These are phyloP conservation scores for Linderniella brevidens DNA, from an alignment of 257 asterid species.

Conservation along the genomic window DNA sequence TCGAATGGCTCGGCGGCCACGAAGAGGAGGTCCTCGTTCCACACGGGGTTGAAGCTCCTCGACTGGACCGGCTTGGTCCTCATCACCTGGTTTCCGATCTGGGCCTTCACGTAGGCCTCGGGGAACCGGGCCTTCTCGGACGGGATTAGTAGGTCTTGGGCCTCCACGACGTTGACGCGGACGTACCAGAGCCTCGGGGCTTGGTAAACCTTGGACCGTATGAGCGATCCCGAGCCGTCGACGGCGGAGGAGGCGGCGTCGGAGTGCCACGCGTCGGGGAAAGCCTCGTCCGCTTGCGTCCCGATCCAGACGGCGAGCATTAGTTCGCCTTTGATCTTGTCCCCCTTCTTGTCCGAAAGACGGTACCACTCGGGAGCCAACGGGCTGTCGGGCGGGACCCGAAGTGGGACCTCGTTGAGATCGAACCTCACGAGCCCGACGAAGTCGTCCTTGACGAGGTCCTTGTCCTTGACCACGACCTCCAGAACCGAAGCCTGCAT, in stretches of 20 bases:
- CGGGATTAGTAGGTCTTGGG: conserved; percentile 57
- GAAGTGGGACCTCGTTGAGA: conserved; percentile 70
- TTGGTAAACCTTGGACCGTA: conserved; percentile 80
- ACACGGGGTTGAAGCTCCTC: conserved; percentile 56
- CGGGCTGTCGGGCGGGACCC: conserved; percentile 91
- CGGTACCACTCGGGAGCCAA: conserved; percentile 89
- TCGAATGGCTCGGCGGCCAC: conserved; percentile 92
- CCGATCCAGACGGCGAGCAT: conserved; percentile 96
- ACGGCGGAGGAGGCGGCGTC: conserved; percentile 69
- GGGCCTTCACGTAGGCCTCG: conserved; percentile 69
- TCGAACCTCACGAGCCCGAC: conserved; percentile 63
- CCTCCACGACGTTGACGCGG: conserved; percentile 76
- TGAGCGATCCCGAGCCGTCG: conserved; percentile 60
- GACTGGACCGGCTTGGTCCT: conserved; percentile 62
- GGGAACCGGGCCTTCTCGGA: conserved; percentile 67
- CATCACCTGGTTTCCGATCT: conserved; percentile 75
- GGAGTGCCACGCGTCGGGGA: conserved; percentile 91
- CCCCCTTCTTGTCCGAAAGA: conserved; percentile 66
- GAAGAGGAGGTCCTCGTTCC: conserved; percentile 81
- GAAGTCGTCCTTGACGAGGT: conserved; percentile 62
- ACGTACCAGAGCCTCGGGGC: conserved; percentile 89
- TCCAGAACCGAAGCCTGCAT: conserved; percentile 82
- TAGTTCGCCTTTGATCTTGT: conserved; percentile 65
- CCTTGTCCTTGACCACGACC: conserved; percentile 80
- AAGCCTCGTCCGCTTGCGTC: conserved; percentile 89